These are phyloP conservation scores for Yarrowia hollandica DNA, from an alignment of 805 yeast species.

Conservation along the genomic window DNA sequence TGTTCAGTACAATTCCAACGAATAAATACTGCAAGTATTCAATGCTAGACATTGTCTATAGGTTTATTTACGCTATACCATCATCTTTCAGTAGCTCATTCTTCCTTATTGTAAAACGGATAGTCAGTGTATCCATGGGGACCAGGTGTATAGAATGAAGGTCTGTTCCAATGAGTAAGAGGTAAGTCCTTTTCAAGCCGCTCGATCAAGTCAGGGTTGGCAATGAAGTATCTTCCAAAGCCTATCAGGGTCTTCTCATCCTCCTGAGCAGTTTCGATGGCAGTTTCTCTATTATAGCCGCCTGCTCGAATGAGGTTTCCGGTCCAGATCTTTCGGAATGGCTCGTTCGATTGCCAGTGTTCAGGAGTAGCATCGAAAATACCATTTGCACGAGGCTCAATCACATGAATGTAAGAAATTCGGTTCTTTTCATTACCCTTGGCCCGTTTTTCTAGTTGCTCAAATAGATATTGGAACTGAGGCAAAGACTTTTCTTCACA, in stretches of 20 bases:
- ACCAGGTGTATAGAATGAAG: constrained; percentile 49
- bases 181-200: constrained; percentile 47
- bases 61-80: no score
- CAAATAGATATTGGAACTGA: constrained; percentile 45
- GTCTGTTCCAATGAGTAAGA: constrained; percentile 50
- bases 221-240: constrained; percentile 52
- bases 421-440: constrained; percentile 36
- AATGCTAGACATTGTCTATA: no score
- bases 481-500: constrained; percentile 28
- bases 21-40: no score
- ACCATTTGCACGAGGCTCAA: constrained; percentile 43
- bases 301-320: constrained; percentile 50
- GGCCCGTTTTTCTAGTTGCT: constrained; percentile 46
- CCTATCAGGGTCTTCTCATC: constrained; percentile 40
- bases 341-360: constrained; percentile 30
- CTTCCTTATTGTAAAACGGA: constrained; percentile 36
- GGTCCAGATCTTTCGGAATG: constrained; percentile 45
- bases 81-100: no score
- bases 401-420: constrained; percentile 45
- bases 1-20: no score
- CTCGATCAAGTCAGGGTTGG: constrained; percentile 57
- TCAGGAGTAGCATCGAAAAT: constrained; percentile 34
- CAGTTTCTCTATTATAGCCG: constrained; percentile 34
- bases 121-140: constrained; percentile 49
- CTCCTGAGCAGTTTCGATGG: constrained; percentile 38